These are phyloP conservation scores for Eragrostis curvula DNA, from an alignment of 176 grass and related monocot species.

Conservation along the genomic window DNA sequence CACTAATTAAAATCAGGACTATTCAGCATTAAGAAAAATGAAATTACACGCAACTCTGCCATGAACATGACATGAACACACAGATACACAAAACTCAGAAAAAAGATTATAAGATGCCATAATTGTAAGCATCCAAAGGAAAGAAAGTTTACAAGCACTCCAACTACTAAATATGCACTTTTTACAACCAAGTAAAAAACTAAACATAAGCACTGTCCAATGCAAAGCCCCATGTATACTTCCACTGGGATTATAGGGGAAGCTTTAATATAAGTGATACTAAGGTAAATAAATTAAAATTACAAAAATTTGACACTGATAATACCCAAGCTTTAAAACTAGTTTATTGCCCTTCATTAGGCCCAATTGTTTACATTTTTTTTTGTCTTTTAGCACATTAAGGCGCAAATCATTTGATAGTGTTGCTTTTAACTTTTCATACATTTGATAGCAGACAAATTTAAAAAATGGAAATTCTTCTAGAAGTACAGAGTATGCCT, in stretches of 20 bases:
- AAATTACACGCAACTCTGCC: not conserved
- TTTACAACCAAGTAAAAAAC: no score
- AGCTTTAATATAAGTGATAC: not conserved
- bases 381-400: no score
- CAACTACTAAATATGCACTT: no score
- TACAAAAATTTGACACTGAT: not conserved
- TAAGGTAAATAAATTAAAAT: not conserved
- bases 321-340: not conserved
- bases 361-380: not conserved
- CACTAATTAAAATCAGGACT: not conserved
- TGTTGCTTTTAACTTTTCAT: not conserved
- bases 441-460: not conserved
- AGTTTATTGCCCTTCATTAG: slow-evolving; percentile 7
- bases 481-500: not conserved
- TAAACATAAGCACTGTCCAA: no score
- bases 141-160: no score
- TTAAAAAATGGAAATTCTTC: not conserved
- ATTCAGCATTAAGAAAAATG: slow-evolving; percentile 12
- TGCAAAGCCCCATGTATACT: no score
- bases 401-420: not conserved
- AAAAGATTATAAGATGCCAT: not conserved
- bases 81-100: not conserved
- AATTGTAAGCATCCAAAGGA: not conserved
- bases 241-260: no score
- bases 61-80: not conserved